Evolutionary conservation across 306 rosid species (phyloP).

Genomic region (Gillenia trifoliata): DNA sequence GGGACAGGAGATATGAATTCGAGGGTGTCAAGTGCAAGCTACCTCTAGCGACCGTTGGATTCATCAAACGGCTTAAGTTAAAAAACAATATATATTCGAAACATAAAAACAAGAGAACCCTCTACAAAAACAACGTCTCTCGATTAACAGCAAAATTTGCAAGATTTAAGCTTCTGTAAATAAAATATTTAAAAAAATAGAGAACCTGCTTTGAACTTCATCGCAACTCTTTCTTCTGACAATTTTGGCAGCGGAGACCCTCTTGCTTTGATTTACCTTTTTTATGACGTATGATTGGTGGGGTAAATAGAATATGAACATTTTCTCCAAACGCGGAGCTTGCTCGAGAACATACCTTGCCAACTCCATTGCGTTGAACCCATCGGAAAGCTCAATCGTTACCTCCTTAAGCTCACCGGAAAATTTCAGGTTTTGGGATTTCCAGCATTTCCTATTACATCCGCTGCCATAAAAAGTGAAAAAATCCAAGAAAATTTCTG

Average conservation of each 20-base stretch:
- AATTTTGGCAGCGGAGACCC: not conserved
- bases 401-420: not conserved
- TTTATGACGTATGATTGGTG: not conserved
- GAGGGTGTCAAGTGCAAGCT: too few relatives aligned
- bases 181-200: not conserved
- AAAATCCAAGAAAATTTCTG: too few relatives aligned
- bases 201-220: not conserved
- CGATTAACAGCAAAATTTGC: not conserved
- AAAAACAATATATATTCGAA: too few relatives aligned
- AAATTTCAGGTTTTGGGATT: not conserved
- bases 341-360: not conserved
- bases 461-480: not conserved
- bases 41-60: too few relatives aligned
- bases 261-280: not conserved
- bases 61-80: too few relatives aligned
- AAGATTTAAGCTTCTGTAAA: not conserved
- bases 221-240: not conserved
- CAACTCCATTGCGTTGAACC: not conserved
- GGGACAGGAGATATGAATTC: too few relatives aligned
- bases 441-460: not conserved
- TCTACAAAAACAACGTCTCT: too few relatives aligned
- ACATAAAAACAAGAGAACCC: too few relatives aligned
- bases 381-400: not conserved
- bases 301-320: not conserved
- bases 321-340: not conserved